Evolutionary conservation across 768 basidiomycete species (phyloP), one percentile per base, ranked within the genome.

Genomic region (Lentinula lateritia): DNA sequence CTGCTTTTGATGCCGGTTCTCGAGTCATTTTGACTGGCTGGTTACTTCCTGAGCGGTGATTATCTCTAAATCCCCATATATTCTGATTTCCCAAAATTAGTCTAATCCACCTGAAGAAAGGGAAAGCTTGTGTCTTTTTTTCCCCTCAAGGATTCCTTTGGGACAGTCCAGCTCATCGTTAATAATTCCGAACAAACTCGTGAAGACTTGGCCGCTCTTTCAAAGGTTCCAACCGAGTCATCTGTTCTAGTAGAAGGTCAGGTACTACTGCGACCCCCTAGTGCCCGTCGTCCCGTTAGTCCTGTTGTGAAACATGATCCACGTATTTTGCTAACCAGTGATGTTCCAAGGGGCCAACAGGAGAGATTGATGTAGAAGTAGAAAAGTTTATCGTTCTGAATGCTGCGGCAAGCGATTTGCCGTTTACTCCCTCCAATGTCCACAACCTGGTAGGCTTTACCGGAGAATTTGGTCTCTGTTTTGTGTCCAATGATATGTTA

Each of bases 341-440:
- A 41, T 18, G 41, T 53, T 34, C 55, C 60, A 8, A 90, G 87
- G 81, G 77, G 53, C 75, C 78, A 63, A 82, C 87, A 32, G 93
- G 92, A 32, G 83, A 89, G 63, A 82, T 96, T 62, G 95, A 98
- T 74, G 84, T 98, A 15, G 79, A 83, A 38, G 86, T 97, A 46
- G 76, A 86, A 38, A 75, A 78, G 13, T 87, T 85, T 66, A 86
- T 80, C 50, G 73, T 96, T 58, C 81, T 98, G 64, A 98, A 98
- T 73, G 82, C 91, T 34, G 93, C 93, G 1, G 76, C 80, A 64
- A 69, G 73, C 42, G 75, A 75, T 59, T 73, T 98, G 64, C 95
- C 95, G n/a, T 97, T 97, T 73, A 77, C 86, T 54, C 93, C 95
- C 42, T 91, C 88, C 61, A 87, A 90, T 71, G 75, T 81, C 23